phyloP scores from a whole-genome alignment of 768 basidiomycete species.

The Tubosaeta brunneosetosa region DNA sequence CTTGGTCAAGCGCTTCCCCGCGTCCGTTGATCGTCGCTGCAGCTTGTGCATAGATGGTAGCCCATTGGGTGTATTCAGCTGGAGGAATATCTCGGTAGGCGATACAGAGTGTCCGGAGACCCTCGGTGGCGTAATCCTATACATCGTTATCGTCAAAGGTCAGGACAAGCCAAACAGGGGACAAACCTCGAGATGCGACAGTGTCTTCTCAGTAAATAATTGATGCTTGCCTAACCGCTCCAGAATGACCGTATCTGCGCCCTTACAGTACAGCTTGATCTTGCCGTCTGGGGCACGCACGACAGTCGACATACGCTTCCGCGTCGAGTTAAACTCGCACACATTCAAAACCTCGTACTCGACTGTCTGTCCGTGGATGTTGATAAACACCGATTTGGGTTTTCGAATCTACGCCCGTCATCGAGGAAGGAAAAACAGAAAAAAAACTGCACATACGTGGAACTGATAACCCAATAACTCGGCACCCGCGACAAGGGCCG shows the following conservation, averaged over 20 bases:
- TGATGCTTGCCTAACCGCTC: constrained; percentile 88
- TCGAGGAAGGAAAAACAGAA: not conserved
- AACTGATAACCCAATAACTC: constrained; percentile 91
- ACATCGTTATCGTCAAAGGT: not conserved
- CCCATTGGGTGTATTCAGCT: constrained; percentile 89
- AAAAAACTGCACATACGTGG: constrained; percentile 54
- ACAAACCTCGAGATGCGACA: constrained; percentile 84
- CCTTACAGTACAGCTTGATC: constrained; percentile 95
- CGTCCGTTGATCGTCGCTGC: constrained; percentile 95
- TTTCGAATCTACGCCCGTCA: constrained; percentile 69
- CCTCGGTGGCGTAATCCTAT: constrained; percentile 95
- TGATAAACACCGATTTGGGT: constrained; percentile 91
- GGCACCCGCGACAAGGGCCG: constrained; percentile 91
- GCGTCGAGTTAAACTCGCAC: constrained; percentile 97
- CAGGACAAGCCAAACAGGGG: not conserved
- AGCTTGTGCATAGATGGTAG: constrained; percentile 82
- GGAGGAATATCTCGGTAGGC: constrained; percentile 91
- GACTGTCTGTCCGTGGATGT: constrained; percentile 60
- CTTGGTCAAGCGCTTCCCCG: constrained; percentile 89
- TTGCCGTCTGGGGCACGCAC: constrained; percentile 82
- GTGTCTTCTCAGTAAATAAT: constrained; percentile 77
- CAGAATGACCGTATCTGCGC: constrained; percentile 95
- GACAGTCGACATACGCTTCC: constrained; percentile 97
- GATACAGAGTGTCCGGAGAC: constrained; percentile 92
- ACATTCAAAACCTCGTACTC: constrained; percentile 94